Percentiles rank a stretch among this genome's conserved stretches.
These are phyloP conservation scores for Lanmaoa rubissima DNA, from an alignment of 768 basidiomycete genomes.

Conservation along the genomic window DNA sequence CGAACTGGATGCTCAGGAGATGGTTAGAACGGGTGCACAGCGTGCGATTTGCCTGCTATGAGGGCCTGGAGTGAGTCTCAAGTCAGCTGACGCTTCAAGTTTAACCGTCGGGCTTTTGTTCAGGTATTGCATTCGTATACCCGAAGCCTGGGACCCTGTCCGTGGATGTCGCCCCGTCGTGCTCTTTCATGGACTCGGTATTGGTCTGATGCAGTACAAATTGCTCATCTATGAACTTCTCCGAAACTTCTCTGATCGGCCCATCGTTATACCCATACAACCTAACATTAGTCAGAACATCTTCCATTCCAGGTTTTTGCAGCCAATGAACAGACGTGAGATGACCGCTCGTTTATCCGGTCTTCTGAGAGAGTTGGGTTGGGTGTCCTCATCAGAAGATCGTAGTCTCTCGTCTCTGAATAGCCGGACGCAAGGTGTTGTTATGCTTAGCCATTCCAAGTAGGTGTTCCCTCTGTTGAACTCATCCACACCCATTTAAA, in stretches of 20 bases:
- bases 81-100: not conserved
- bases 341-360: constrained; percentile 54
- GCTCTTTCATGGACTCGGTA: constrained; percentile 86
- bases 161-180: constrained; percentile 68
- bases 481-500: constrained; percentile 1
- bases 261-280: constrained; percentile 75
- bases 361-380: constrained; percentile 62
- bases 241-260: constrained; percentile 56
- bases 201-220: constrained; percentile 74
- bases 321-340: constrained; percentile 64
- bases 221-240: constrained; percentile 59
- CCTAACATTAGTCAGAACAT: constrained; percentile 86
- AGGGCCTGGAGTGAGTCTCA: constrained; percentile 65
- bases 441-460: constrained; percentile 89
- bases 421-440: constrained; percentile 50
- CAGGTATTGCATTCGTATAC: constrained; percentile 76
- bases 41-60: constrained; percentile 46
- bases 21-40: constrained; percentile 43
- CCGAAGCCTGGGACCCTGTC: constrained; percentile 58
- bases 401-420: constrained; percentile 3
- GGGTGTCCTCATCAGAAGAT: constrained; percentile 42
- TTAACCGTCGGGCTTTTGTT: not conserved
- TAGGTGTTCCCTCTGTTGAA: constrained; percentile 32
- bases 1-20: constrained; percentile 48
- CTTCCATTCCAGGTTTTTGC: constrained; percentile 71